Conservation (phyloP, 2,329 filamentous ascomycete genomes). For the Aquanectria penicillioides region DNA sequence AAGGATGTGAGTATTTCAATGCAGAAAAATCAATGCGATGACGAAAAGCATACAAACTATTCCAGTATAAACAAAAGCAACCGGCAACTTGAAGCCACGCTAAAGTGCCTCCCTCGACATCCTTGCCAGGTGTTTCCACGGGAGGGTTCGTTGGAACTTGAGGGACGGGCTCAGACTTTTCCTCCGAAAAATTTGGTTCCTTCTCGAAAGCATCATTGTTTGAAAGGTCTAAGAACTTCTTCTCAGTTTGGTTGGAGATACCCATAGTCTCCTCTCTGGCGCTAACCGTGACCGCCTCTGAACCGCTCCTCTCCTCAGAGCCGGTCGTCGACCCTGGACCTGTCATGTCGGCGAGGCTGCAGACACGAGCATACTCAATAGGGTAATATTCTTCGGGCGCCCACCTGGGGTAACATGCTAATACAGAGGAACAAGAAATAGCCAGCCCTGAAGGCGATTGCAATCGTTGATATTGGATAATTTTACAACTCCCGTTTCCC, state of each 20-base stretch:
- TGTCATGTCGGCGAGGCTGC: not conserved
- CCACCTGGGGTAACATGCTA: no score
- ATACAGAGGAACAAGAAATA: not conserved
- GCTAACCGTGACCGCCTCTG: not conserved
- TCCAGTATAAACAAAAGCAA: conserved; percentile 20
- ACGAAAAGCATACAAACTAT: conserved; percentile 7
- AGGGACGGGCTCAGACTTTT: not conserved
- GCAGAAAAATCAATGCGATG: not conserved
- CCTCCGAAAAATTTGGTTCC: not conserved
- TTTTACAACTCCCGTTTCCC: conserved; percentile 12
- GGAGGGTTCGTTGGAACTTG: not conserved
- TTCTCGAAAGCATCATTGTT: not conserved
- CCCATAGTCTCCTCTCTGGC: not conserved
- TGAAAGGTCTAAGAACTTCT: not conserved
- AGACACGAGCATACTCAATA: not conserved
- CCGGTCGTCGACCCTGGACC: not conserved
- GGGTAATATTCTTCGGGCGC: no score
- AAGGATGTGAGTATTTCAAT: not conserved
- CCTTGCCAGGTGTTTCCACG: not conserved
- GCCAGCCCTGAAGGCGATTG: not conserved
- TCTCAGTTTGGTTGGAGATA: not conserved
- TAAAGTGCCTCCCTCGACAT: not conserved
- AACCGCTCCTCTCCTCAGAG: conserved; percentile 6
- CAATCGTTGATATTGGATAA: not conserved
- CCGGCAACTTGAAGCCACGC: conserved; percentile 21